Conservation (phyloP, 2,329 filamentous ascomycete species). For the Ascochyta pisi region DNA sequence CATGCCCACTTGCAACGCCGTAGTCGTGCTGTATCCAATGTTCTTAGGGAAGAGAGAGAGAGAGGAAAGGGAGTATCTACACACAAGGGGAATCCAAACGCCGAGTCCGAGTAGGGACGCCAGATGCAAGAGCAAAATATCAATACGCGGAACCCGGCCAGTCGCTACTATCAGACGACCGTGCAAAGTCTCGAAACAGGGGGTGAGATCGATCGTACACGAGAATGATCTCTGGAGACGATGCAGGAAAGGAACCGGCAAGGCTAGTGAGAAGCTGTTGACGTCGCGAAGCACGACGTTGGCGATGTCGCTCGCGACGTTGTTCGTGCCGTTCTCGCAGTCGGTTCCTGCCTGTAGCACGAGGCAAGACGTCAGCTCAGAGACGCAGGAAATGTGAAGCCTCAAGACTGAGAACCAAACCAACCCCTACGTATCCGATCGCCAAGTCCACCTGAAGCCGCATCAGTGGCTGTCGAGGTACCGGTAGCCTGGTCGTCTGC, state of each 20-base stretch:
- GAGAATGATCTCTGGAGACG: slow-evolving; percentile 9
- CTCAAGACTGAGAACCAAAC: slow-evolving; percentile 38
- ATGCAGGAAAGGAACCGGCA: slow-evolving; percentile 1
- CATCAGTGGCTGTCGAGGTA: slow-evolving; percentile 21
- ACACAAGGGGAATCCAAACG: not conserved
- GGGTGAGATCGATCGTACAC: not conserved
- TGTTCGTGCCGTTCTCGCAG: slow-evolving; percentile 15
- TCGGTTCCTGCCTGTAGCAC: slow-evolving; percentile 9
- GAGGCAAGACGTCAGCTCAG: slow-evolving; percentile 1
- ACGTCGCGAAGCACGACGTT: slow-evolving; percentile 2
- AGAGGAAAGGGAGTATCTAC: slow-evolving; percentile 9
- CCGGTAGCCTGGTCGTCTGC: slow-evolving; percentile 14
- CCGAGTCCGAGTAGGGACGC: not conserved
- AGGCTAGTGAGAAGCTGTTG: slow-evolving; percentile 1
- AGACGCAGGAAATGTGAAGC: not conserved
- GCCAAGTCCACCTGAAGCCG: slow-evolving; percentile 27
- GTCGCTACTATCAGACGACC: slow-evolving; percentile 2
- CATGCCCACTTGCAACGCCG: slow-evolving; percentile 11
- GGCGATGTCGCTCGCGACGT: slow-evolving; percentile 5
- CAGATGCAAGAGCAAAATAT: not conserved
- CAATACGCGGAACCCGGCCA: slow-evolving; percentile 3
- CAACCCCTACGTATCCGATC: slow-evolving; percentile 45
- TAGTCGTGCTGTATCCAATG: slow-evolving; percentile 15
- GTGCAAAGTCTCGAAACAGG: slow-evolving; percentile 1
- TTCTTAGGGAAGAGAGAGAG: not conserved